Conservation (phyloP, 306 rosid species). For the Vigna nakashimae region DNA sequence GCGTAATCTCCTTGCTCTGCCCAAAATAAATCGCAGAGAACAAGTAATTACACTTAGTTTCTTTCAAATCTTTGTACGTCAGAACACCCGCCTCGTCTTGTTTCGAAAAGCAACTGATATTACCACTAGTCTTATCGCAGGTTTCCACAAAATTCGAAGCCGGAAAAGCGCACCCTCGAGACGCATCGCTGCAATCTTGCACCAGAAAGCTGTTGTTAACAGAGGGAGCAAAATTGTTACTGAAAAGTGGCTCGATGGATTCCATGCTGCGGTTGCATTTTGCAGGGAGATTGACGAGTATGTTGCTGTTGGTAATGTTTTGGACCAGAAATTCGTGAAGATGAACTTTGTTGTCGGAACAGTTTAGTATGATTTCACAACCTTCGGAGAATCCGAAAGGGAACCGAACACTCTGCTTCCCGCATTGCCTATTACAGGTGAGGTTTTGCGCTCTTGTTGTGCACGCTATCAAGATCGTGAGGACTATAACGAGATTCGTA, state of each 20-base stretch:
- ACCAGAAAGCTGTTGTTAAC: conserved; percentile 65
- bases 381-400: conserved; percentile 76
- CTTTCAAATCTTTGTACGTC: background rate
- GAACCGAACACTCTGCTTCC: conserved; percentile 43
- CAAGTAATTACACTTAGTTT: conserved; percentile 51
- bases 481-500: conserved; percentile 26
- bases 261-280: conserved; percentile 54
- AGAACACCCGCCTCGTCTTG: background rate
- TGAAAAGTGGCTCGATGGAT: conserved; percentile 53
- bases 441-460: conserved; percentile 47
- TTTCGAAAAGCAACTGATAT: conserved; percentile 58
- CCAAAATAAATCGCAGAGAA: conserved; percentile 59
- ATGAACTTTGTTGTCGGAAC: conserved; percentile 21
- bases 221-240: conserved; percentile 49
- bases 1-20: conserved; percentile 39
- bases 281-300: conserved; percentile 60
- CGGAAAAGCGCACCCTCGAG: conserved; percentile 53
- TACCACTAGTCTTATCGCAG: conserved; percentile 42
- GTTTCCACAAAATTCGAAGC: conserved; percentile 41
- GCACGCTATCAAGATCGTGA: conserved; percentile 45
- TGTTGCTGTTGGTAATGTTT: conserved; percentile 55
- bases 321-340: conserved; percentile 53
- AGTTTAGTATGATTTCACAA: conserved; percentile 53
- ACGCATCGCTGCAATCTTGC: conserved; percentile 45
- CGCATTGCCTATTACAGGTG: conserved; percentile 46